Conservation (phyloP, 2,329 filamentous ascomycete genomes). For the Claviceps purpurea region DNA sequence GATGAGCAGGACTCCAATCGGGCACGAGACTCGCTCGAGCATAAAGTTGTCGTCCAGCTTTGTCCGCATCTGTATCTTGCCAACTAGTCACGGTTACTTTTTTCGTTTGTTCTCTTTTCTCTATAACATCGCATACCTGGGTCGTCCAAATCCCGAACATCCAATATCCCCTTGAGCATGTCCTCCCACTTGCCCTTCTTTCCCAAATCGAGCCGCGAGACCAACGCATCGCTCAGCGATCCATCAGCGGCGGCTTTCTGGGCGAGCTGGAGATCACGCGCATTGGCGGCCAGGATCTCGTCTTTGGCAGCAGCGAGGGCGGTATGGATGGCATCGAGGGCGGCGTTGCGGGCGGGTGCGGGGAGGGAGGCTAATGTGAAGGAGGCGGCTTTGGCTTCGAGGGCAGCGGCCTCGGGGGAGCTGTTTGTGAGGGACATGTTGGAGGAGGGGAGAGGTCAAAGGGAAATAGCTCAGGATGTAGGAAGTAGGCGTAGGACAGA, state of each 20-base stretch:
- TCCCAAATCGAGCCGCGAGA: slow-evolving; percentile 77
- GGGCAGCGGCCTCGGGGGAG: slow-evolving; percentile 63
- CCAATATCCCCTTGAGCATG: slow-evolving; percentile 89
- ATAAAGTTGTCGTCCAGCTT: slow-evolving; percentile 74
- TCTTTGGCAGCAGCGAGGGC: slow-evolving; percentile 59
- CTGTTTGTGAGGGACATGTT: slow-evolving; percentile 83
- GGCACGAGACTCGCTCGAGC: slow-evolving; percentile 80
- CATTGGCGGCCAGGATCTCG: slow-evolving; percentile 76
- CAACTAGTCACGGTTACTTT: slow-evolving; percentile 39
- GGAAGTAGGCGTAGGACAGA: too few species aligned
- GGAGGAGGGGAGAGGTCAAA: not conserved
- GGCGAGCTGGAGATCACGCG: slow-evolving; percentile 64
- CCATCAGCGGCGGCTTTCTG: slow-evolving; percentile 61
- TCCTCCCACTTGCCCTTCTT: slow-evolving; percentile 91
- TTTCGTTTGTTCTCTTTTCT: too few species aligned
- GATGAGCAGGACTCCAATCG: slow-evolving; percentile 93
- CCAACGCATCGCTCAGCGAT: slow-evolving; percentile 63
- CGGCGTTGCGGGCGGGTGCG: slow-evolving; percentile 64
- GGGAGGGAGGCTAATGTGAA: slow-evolving; percentile 71
- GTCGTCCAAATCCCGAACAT: slow-evolving; percentile 73
- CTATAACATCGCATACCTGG: slow-evolving; percentile 47
- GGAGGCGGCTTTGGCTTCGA: slow-evolving; percentile 67
- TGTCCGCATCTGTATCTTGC: slow-evolving; percentile 70
- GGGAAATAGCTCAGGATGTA: not conserved
- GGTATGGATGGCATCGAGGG: slow-evolving; percentile 68